Base-by-base conservation (phyloP, 768 basidiomycete species). In the Trametes maxima region DNA sequence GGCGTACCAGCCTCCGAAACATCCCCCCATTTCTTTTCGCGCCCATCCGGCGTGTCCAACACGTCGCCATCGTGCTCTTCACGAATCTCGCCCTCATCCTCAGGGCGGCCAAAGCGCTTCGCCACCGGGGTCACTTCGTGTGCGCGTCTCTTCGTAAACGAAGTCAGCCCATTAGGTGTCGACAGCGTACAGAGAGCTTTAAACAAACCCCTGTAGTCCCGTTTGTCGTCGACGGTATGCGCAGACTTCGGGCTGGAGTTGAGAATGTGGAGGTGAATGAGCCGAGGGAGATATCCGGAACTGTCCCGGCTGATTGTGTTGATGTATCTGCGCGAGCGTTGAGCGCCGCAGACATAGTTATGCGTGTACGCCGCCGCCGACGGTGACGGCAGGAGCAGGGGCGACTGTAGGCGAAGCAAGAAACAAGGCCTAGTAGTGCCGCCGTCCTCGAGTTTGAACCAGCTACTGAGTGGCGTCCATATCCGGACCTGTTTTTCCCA, bases 221-320 rank as follows among this genome's bases (percentile, higher is more conserved):
- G 3, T 82, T 83, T 0, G 83, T 80, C 6, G 78, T 50, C 0
- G 85, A 85, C 3, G 82, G 80, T 6, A 80, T 72, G 12, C 83
- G 78, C 35, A 77, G 68, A 51, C 67, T 71, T 63, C 79, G 69
- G 0, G 76, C 79, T 22, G 84, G 85, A 0, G 83, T 85, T 1
- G 83, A 82, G 65, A 85, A 79, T 8, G 77, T 80, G 8, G 82
- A 82, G 25, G 74, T 75, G 14, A 86, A 72, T 10, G 86, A 85
- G 28, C 82, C 82, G 1, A 88, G 76, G 8, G 87, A 86, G 36
- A 88, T 73, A 66, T 88, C 87, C n/a, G 81, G 83, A 40, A 83
- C 75, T 1, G 76, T 82, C 46, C 76, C 75, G 17, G 69, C 67
- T 0, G 82, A 82, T 57, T 79, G 77, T 2, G 71, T 68, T 2